Conservation (phyloP, 176 grass and related monocot species). For the Ensete glaucum region DNA sequence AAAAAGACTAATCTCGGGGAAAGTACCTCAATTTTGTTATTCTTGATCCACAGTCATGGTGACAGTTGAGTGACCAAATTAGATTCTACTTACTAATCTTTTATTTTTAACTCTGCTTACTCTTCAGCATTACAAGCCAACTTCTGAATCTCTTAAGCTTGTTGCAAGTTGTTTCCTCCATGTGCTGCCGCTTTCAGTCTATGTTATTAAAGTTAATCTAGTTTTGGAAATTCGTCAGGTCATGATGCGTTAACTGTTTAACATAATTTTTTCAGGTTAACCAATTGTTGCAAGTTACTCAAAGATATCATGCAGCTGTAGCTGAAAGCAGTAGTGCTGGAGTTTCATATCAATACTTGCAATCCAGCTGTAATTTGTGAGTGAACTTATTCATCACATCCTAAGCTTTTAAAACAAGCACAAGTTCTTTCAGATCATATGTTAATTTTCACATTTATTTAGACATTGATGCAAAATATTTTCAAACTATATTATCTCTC, state of each 20-base stretch:
- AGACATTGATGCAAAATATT: no score
- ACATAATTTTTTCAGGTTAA: conserved; percentile 12
- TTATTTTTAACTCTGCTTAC: no score
- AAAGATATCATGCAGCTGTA: conserved; percentile 67
- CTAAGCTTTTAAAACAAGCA: not conserved
- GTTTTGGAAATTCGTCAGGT: not conserved
- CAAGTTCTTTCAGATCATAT: not conserved
- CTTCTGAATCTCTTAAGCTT: no score
- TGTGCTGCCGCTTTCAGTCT: not conserved
- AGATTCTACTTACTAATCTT: no score
- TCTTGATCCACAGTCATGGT: no score
- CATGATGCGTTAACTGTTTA: not conserved
- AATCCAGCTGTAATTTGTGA: conserved; percentile 76
- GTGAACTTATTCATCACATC: conserved; percentile 1
- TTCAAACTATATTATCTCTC: no score
- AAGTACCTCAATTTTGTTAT: no score
- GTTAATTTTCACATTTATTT: no score
- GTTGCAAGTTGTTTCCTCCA: no score
- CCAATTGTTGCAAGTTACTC: conserved; percentile 73
- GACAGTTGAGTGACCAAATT: no score
- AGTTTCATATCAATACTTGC: conserved; percentile 55
- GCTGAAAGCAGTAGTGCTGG: conserved; percentile 56
- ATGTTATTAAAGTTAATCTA: not conserved
- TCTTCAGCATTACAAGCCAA: no score
- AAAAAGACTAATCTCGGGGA: no score